phyloP scores from a whole-genome alignment of 2,329 filamentous ascomycete species.

The Phyllosticta capitalensis region DNA sequence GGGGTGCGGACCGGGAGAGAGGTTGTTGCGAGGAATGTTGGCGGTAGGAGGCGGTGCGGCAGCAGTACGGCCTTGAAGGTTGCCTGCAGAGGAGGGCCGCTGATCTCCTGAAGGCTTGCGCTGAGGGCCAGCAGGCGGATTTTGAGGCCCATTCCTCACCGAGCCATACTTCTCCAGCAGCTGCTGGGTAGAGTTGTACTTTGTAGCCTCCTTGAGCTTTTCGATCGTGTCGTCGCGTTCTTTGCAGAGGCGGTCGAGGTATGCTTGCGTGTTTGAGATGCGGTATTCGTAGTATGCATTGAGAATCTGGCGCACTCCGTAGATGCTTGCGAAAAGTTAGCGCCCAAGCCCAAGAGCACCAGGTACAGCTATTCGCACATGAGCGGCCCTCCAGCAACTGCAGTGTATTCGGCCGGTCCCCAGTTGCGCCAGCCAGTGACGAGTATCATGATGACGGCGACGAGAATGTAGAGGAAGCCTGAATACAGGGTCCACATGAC shows the following conservation, averaged over 20 bases:
- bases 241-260: constrained; percentile 64
- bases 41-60: constrained; percentile 54
- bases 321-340: constrained; percentile 55
- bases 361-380: constrained; percentile 43
- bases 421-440: constrained; percentile 79
- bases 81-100: constrained; percentile 1
- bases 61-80: constrained; percentile 35
- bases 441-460: constrained; percentile 68
- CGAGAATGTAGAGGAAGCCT: constrained; percentile 81
- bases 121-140: constrained; percentile 23
- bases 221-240: constrained; percentile 83
- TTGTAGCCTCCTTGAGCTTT: constrained; percentile 88
- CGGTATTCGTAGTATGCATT: constrained; percentile 72
- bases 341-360: neutral
- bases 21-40: constrained; percentile 43
- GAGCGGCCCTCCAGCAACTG: constrained; percentile 67
- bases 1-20: constrained; percentile 14
- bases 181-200: constrained; percentile 89
- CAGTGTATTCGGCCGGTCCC: constrained; percentile 66
- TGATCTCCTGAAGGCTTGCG: constrained; percentile 19
- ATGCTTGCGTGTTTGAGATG: constrained; percentile 56
- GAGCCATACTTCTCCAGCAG: constrained; percentile 85
- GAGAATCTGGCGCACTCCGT: constrained; percentile 56
- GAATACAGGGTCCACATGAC: constrained; percentile 87
- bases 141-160: constrained; percentile 30